Evolutionary conservation across 805 yeast genomes (phyloP).

Genomic region (Yamadazyma paraphyllophila): DNA sequence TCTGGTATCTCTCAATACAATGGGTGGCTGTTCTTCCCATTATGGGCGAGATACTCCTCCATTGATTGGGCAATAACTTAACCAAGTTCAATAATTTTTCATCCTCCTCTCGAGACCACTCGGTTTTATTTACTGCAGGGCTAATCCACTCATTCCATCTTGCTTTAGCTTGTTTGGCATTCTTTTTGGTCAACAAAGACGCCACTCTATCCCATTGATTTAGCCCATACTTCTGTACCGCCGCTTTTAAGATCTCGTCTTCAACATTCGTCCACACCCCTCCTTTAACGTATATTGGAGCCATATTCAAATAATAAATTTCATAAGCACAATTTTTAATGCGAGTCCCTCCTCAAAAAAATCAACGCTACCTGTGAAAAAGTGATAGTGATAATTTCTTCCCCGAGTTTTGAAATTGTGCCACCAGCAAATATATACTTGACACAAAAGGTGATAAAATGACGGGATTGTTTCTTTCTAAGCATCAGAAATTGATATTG

Average conservation of each 20-base stretch:
- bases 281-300: slow-evolving; percentile 74
- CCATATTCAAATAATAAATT: slow-evolving; percentile 23
- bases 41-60: slow-evolving; percentile 85
- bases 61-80: slow-evolving; percentile 79
- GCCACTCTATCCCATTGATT: slow-evolving; percentile 95
- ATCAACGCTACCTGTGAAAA: too few relatives aligned
- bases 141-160: slow-evolving; percentile 89
- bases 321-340: slow-evolving; percentile 1
- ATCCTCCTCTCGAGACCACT: slow-evolving; percentile 80
- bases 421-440: not conserved
- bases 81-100: slow-evolving; percentile 64
- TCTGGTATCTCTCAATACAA: slow-evolving; percentile 82
- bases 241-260: slow-evolving; percentile 87
- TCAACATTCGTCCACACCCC: slow-evolving; percentile 86
- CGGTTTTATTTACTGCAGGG: slow-evolving; percentile 62
- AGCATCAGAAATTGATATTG: slow-evolving; percentile 84
- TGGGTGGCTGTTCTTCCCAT: slow-evolving; percentile 84
- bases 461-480: slow-evolving; percentile 43
- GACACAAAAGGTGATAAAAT: not conserved
- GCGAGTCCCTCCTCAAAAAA: slow-evolving; percentile 1
- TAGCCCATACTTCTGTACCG: slow-evolving; percentile 88
- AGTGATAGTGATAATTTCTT: too few relatives aligned
- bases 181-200: slow-evolving; percentile 77
- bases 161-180: slow-evolving; percentile 88
- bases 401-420: not conserved